A percentile compares a stretch with the other conserved stretches of the same genome.
phyloP scores from a whole-genome alignment of 495 filamentous ascomycete species.

The Aspergillus asperescens region DNA sequence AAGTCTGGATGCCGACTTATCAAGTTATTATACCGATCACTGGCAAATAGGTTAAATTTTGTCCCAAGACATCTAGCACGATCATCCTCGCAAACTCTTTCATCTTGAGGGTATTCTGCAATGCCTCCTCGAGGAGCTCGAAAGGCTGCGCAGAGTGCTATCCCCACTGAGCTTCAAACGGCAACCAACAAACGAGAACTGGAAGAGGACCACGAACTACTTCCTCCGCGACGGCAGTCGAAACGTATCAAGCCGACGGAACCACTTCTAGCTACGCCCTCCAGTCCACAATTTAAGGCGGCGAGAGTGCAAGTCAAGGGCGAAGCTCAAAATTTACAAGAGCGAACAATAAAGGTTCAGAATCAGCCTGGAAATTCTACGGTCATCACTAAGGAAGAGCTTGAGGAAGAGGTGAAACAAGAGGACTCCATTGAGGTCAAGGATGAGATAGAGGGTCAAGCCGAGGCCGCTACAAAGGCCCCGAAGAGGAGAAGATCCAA shows the following conservation, averaged over 20 bases:
- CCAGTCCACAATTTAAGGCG: neutral
- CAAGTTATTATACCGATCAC: too few relatives aligned
- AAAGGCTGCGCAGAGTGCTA: constrained; percentile 13
- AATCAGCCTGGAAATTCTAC: neutral
- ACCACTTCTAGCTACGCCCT: constrained; percentile 19
- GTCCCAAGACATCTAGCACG: too few relatives aligned
- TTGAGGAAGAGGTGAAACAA: constrained; percentile 10
- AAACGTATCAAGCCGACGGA: constrained; percentile 33
- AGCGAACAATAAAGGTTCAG: neutral
- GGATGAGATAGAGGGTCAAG: constrained; percentile 15
- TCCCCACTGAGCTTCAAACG: neutral
- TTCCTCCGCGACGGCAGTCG: constrained; percentile 32
- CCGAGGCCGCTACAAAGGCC: constrained; percentile 17
- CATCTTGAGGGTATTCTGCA: too few relatives aligned
- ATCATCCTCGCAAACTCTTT: too few relatives aligned
- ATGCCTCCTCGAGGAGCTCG: constrained; percentile 22
- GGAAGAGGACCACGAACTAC: constrained; percentile 24
- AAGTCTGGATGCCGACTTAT: too few relatives aligned
- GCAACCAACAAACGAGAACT: constrained; percentile 20
- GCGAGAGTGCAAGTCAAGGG: neutral
- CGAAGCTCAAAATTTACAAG: neutral
- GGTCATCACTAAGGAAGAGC: constrained; percentile 21
- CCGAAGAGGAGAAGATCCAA: constrained; percentile 34
- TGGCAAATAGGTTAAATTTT: too few relatives aligned
- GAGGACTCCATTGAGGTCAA: constrained; percentile 4